These are phyloP conservation scores for Quercus wislizeni DNA, from an alignment of 306 rosid genomes.

Conservation along the genomic window DNA sequence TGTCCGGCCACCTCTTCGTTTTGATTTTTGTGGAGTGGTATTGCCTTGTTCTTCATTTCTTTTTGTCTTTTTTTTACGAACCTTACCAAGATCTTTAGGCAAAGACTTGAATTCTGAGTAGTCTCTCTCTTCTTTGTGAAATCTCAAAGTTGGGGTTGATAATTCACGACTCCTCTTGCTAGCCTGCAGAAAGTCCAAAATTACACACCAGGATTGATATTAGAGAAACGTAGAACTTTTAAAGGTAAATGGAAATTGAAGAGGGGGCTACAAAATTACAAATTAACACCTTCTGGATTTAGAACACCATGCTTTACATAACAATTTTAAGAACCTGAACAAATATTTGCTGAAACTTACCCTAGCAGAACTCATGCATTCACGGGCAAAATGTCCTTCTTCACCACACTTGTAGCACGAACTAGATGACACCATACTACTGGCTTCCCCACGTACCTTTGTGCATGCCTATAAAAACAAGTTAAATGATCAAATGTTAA, in stretches of 20 bases:
- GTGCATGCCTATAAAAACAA: constrained; percentile 54
- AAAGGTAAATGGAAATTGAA: neutral
- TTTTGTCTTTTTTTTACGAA: constrained; percentile 41
- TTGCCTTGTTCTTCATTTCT: constrained; percentile 36
- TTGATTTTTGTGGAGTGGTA: constrained; percentile 43
- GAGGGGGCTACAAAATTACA: neutral
- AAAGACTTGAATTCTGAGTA: constrained; percentile 46
- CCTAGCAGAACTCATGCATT: constrained; percentile 52
- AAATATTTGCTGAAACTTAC: constrained; percentile 27
- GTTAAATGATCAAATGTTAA: neutral
- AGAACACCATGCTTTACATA: neutral
- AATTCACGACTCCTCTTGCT: constrained; percentile 43
- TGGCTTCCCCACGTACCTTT: constrained; percentile 46
- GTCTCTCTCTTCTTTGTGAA: constrained; percentile 41
- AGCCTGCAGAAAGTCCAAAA: constrained; percentile 36
- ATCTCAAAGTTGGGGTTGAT: constrained; percentile 34
- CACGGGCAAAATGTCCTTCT: constrained; percentile 93
- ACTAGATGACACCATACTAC: constrained; percentile 43
- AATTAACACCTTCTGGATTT: neutral
- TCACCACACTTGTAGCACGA: constrained; percentile 79
- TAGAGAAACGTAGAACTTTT: neutral
- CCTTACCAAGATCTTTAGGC: constrained; percentile 48
- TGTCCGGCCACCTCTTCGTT: constrained; percentile 52
- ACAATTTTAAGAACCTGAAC: neutral
- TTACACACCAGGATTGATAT: neutral